Percentiles rank a stretch among this genome's conserved stretches.
These are phyloP conservation scores for Phaeoacremonium minimum DNA, from an alignment of 2,329 filamentous ascomycete genomes.

Conservation along the genomic window DNA sequence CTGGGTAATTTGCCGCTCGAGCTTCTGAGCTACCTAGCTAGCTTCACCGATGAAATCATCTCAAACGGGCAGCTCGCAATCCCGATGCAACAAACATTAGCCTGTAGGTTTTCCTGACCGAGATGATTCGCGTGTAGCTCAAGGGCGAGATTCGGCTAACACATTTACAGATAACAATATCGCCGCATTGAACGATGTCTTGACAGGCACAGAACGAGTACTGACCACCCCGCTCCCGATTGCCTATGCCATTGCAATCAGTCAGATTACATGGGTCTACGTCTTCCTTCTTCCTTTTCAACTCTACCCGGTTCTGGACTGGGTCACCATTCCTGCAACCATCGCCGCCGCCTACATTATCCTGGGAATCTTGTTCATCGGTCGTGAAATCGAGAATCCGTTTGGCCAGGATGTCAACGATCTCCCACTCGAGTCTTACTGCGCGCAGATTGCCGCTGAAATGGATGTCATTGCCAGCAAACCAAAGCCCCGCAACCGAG, in stretches of 20 bases:
- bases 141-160: too few relatives aligned
- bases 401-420: conserved; percentile 68
- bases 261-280: conserved; percentile 75
- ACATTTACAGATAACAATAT: conserved; percentile 33
- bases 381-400: conserved; percentile 66
- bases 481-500: conserved; percentile 41
- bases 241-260: conserved; percentile 71
- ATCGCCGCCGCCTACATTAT: conserved; percentile 68
- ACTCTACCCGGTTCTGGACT: conserved; percentile 53
- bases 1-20: conserved; percentile 70
- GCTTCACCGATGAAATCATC: conserved; percentile 56
- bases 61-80: conserved; percentile 41
- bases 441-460: conserved; percentile 59
- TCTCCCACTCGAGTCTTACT: conserved; percentile 61
- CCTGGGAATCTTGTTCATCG: conserved; percentile 62
- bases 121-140: neutral
- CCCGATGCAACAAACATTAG: conserved; percentile 46
- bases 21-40: conserved; percentile 60
- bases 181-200: conserved; percentile 57
- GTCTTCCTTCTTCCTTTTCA: conserved; percentile 71
- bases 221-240: conserved; percentile 68
- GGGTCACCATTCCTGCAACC: conserved; percentile 68
- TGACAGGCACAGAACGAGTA: conserved; percentile 66
- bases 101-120: conserved; percentile 29
- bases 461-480: conserved; percentile 58